Percentiles rank a stretch among this genome's conserved stretches.
Conservation (phyloP, 495 filamentous ascomycete genomes). For the Aspergillus wentii region DNA sequence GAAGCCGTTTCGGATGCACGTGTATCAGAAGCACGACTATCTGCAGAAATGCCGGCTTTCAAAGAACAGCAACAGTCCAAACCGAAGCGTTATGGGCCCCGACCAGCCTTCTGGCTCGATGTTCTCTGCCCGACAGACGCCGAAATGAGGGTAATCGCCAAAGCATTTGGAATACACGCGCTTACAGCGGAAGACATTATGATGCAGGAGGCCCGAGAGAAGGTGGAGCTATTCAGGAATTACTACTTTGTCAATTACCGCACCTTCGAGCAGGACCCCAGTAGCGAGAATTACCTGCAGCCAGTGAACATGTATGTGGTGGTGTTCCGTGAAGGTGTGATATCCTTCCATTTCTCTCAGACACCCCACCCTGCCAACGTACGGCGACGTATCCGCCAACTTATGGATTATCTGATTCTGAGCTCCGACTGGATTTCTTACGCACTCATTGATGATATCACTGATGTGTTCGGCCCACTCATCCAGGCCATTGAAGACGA, state of each 20-base stretch:
- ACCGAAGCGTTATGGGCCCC: conserved; percentile 71
- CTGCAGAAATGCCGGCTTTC: conserved; percentile 15
- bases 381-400: conserved; percentile 83
- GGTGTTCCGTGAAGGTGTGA: conserved; percentile 90
- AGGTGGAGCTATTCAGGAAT: conserved; percentile 93
- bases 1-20: conserved; percentile 27
- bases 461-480: conserved; percentile 86
- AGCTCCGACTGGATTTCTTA: conserved; percentile 98
- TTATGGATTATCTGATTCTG: conserved; percentile 89
- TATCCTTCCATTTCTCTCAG: conserved; percentile 93
- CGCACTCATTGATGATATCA: conserved; percentile 96
- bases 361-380: conserved; percentile 95
- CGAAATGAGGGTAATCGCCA: conserved; percentile 88
- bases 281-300: conserved; percentile 83
- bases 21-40: too few relatives aligned
- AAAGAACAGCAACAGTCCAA: conserved; percentile 30
- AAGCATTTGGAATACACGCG: conserved; percentile 91
- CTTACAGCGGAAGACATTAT: conserved; percentile 95
- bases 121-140: conserved; percentile 83
- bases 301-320: conserved; percentile 97
- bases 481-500: conserved; percentile 88
- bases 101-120: conserved; percentile 95
- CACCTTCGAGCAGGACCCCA: conserved; percentile 89
- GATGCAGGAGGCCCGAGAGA: conserved; percentile 93
- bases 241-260: conserved; percentile 99